Percentiles rank a stretch among this genome's conserved stretches.
Conservation (phyloP, 208 protist species). For the Blastocrithidia nonstop region DNA sequence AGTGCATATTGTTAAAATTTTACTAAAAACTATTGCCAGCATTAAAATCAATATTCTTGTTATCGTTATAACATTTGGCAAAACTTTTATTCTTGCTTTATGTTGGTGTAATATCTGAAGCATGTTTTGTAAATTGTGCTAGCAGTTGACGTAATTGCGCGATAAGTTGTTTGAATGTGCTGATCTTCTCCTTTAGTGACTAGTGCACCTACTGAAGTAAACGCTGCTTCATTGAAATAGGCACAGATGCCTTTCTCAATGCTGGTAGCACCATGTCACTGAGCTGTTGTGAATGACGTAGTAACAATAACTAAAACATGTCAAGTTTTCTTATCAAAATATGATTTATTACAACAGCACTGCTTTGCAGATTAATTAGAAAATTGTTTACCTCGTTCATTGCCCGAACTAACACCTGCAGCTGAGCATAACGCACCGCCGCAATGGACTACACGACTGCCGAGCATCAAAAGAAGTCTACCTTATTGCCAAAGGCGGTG, state of each 20-base stretch:
- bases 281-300: too few species aligned
- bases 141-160: conserved; percentile 11
- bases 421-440: conserved; percentile 48
- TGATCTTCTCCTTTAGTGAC: conserved; percentile 11
- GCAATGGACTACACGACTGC: conserved; percentile 70
- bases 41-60: conserved; percentile 8
- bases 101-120: background rate
- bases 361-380: conserved; percentile 40
- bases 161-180: conserved; percentile 12
- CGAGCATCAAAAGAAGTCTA: conserved; percentile 53
- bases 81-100: background rate
- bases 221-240: conserved; percentile 30
- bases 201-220: conserved; percentile 26
- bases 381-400: conserved; percentile 10
- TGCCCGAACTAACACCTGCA: conserved; percentile 12
- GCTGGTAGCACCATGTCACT: too few species aligned
- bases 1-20: background rate
- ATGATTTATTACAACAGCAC: too few species aligned
- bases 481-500: conserved; percentile 34
- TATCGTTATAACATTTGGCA: too few species aligned
- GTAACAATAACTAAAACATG: too few species aligned
- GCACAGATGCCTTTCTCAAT: conserved; percentile 9
- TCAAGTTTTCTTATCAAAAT: too few species aligned
- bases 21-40: conserved; percentile 14
- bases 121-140: background rate